A percentile compares a stretch with the other conserved stretches of the same genome.
These are phyloP conservation scores for Aquilaria malaccensis DNA, from an alignment of 345 rosid genomes.

Conservation along the genomic window DNA sequence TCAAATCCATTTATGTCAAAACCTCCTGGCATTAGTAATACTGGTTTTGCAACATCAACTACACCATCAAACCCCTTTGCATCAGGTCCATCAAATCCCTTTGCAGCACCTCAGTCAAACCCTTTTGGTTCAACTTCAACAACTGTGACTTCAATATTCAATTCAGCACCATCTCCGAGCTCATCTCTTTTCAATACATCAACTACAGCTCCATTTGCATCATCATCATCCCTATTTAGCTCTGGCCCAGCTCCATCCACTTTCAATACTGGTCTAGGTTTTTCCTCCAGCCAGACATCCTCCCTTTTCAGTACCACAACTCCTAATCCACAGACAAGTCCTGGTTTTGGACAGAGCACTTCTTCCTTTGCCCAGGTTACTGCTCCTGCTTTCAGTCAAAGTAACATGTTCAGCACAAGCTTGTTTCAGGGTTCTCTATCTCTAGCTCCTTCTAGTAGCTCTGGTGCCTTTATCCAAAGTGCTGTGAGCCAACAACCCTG, in stretches of 20 bases:
- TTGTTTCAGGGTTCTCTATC: slow-evolving; percentile 49
- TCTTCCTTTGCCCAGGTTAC: slow-evolving; percentile 43
- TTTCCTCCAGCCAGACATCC: slow-evolving; percentile 51
- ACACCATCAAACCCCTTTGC: slow-evolving; percentile 28
- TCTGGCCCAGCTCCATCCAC: slow-evolving; percentile 35
- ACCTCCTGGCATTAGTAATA: slow-evolving; percentile 28
- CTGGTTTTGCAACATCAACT: slow-evolving; percentile 36
- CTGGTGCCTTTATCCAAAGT: slow-evolving; percentile 39
- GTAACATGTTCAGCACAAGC: slow-evolving; percentile 38
- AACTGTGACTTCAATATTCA: slow-evolving; percentile 35
- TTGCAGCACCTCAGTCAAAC: slow-evolving; percentile 14
- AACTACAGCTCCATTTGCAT: slow-evolving; percentile 44
- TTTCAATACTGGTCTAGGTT: slow-evolving; percentile 30
- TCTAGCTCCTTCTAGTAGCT: slow-evolving; percentile 30
- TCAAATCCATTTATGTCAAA: slow-evolving; percentile 52
- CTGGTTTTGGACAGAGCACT: slow-evolving; percentile 50
- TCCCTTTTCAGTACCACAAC: slow-evolving; percentile 42
- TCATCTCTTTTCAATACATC: slow-evolving; percentile 45
- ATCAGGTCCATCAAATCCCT: slow-evolving; percentile 16
- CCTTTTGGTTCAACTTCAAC: slow-evolving; percentile 46
- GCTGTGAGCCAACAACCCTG: slow-evolving; percentile 33
- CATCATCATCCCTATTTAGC: slow-evolving; percentile 52
- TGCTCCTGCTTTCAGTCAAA: slow-evolving; percentile 42
- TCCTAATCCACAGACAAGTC: slow-evolving; percentile 50
- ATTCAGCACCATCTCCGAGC: slow-evolving; percentile 30